These are phyloP conservation scores for Nicotiana obtusifolia DNA, from an alignment of 257 asterid genomes.

Conservation along the genomic window DNA sequence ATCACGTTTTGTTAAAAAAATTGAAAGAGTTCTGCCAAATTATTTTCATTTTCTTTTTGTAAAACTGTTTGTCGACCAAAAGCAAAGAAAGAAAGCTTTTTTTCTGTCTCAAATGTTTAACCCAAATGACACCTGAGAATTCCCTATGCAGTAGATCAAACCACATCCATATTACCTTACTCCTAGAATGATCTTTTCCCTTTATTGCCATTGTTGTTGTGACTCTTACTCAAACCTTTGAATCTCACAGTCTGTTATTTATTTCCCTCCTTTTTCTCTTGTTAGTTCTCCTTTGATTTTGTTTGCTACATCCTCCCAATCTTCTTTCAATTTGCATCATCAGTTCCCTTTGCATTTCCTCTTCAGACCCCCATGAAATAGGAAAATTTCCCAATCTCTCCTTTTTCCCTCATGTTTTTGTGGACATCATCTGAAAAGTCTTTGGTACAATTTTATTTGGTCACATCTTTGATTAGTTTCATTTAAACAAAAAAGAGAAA, in stretches of 20 bases:
- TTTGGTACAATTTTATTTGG: background rate
- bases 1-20: background rate
- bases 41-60: background rate
- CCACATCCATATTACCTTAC: background rate
- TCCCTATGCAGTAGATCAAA: background rate
- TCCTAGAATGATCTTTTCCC: background rate
- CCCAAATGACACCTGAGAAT: background rate
- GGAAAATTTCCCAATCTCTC: background rate
- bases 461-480: background rate
- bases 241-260: background rate
- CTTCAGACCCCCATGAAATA: background rate
- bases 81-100: background rate
- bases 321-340: background rate
- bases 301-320: background rate
- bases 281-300: background rate
- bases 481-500: background rate
- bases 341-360: background rate
- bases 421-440: background rate
- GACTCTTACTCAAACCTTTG: background rate
- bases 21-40: background rate
- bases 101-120: background rate
- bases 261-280: background rate
- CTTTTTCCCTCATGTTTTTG: background rate
- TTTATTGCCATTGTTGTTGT: background rate
- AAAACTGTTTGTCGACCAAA: background rate